Conservation (phyloP, 768 basidiomycete genomes). For the Suillus alpinus region DNA sequence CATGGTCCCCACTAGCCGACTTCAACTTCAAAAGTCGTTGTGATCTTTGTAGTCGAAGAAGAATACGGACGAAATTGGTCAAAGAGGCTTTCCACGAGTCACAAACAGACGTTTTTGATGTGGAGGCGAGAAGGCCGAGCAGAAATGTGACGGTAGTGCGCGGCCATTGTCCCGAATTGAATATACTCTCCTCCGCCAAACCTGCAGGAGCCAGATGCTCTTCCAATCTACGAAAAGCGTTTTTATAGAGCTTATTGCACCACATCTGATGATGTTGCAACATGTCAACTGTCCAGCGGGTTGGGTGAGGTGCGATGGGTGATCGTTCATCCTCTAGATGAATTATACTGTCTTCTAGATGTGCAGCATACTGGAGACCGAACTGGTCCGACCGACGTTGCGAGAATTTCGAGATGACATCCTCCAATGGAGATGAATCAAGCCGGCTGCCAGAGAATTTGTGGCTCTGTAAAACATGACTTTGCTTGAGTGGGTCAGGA, state of each 20-base stretch:
- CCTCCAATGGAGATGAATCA: neutral
- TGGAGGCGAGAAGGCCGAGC: slow-evolving; percentile 26
- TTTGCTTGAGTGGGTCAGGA: neutral
- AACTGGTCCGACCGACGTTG: neutral
- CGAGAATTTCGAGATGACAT: neutral
- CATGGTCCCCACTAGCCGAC: slow-evolving; percentile 2
- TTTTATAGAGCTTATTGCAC: neutral
- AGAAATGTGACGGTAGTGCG: slow-evolving; percentile 28
- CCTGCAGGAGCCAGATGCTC: slow-evolving; percentile 12
- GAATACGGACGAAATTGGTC: slow-evolving; percentile 23
- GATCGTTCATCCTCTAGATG: slow-evolving; percentile 8
- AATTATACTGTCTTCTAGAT: slow-evolving; percentile 12
- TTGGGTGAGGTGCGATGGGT: neutral
- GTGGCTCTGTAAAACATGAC: neutral
- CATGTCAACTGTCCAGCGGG: neutral
- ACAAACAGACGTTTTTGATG: slow-evolving; percentile 11
- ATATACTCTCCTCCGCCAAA: slow-evolving; percentile 12
- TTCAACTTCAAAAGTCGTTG: slow-evolving; percentile 28
- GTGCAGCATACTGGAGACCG: slow-evolving; percentile 10
- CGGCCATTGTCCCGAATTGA: slow-evolving; percentile 32
- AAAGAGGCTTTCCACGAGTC: slow-evolving; percentile 29
- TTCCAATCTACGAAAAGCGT: slow-evolving; percentile 1
- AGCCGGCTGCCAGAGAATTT: neutral
- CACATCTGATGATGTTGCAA: slow-evolving; percentile 4
- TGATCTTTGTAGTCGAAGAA: slow-evolving; percentile 34